phyloP scores from a whole-genome alignment of 352 stramenopile species.

The Globisporangium polare region DNA sequence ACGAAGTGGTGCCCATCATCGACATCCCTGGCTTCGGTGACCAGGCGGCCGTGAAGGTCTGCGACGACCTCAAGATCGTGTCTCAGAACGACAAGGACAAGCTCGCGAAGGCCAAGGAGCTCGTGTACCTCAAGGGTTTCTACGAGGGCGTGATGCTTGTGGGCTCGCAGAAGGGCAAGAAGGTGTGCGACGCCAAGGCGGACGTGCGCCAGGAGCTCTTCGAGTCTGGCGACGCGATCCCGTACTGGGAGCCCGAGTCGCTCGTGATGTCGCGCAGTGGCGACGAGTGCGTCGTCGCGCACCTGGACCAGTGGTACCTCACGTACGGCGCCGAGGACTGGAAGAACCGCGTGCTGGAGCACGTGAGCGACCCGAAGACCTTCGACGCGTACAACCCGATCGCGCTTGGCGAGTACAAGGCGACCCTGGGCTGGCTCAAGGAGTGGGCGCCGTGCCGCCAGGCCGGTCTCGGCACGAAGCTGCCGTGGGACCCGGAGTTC shows the following conservation, averaged over 20 bases:
- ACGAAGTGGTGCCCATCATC: constrained; percentile 99
- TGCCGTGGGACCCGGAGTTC: constrained; percentile 99
- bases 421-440: constrained; percentile 98
- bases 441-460: constrained; percentile 99
- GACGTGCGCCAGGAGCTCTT: constrained; percentile 97
- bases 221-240: constrained; percentile 89
- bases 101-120: constrained; percentile 97
- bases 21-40: constrained; percentile 98
- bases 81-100: constrained; percentile 99
- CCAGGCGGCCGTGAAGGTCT: constrained; percentile 94
- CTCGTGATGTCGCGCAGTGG: constrained; percentile 95
- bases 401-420: constrained; percentile 94
- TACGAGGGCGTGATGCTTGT: constrained; percentile 98
- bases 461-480: constrained; percentile 94
- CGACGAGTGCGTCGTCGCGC: constrained; percentile 99
- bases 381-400: constrained; percentile 96
- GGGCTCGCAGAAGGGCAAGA: constrained; percentile 94
- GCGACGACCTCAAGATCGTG: constrained; percentile 97
- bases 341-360: constrained; percentile 93
- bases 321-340: constrained; percentile 98
- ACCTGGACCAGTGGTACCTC: constrained; percentile 99
- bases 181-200: constrained; percentile 98
- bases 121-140: constrained; percentile 99
- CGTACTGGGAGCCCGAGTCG: constrained; percentile 99
- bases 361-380: constrained; percentile 90